Percentiles rank a stretch among this genome's conserved stretches.
Conservation (phyloP, 2,329 filamentous ascomycete species). For the Pyrenophora teres region DNA sequence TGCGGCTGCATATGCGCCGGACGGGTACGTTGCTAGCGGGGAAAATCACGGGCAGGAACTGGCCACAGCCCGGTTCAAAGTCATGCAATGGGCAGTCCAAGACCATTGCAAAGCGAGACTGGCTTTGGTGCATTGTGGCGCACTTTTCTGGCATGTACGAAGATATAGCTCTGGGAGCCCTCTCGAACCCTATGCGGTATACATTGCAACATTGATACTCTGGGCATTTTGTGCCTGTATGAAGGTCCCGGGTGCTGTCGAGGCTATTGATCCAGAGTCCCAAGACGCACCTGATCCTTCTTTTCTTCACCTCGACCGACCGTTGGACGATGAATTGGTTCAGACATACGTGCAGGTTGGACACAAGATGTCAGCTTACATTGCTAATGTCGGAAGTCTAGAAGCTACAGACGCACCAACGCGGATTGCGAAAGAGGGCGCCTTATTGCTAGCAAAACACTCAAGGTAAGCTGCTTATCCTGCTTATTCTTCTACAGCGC, state of each 20-base stretch:
- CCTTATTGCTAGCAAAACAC: constrained; percentile 2
- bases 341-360: constrained; percentile 56
- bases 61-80: constrained; percentile 25
- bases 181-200: constrained; percentile 53
- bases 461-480: background rate
- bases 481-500: background rate
- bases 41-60: background rate
- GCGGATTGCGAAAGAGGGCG: constrained; percentile 14
- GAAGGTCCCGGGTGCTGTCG: constrained; percentile 11
- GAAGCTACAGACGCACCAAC: constrained; percentile 28
- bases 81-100: constrained; percentile 56
- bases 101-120: constrained; percentile 63
- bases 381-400: constrained; percentile 60
- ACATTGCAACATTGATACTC: constrained; percentile 53
- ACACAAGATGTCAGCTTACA: constrained; percentile 55
- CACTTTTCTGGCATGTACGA: constrained; percentile 58
- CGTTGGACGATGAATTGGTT: constrained; percentile 61
- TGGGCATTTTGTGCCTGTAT: constrained; percentile 53
- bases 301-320: constrained; percentile 60
- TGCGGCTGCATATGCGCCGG: constrained; percentile 32
- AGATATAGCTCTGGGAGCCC: constrained; percentile 55
- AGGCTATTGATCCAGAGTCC: constrained; percentile 7
- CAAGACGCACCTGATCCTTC: constrained; percentile 39
- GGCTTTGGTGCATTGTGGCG: constrained; percentile 60
- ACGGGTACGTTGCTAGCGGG: constrained; percentile 10